Evolutionary conservation across 75 land plant species (phyloP).

Genomic region (Ceratopteris richardii): DNA sequence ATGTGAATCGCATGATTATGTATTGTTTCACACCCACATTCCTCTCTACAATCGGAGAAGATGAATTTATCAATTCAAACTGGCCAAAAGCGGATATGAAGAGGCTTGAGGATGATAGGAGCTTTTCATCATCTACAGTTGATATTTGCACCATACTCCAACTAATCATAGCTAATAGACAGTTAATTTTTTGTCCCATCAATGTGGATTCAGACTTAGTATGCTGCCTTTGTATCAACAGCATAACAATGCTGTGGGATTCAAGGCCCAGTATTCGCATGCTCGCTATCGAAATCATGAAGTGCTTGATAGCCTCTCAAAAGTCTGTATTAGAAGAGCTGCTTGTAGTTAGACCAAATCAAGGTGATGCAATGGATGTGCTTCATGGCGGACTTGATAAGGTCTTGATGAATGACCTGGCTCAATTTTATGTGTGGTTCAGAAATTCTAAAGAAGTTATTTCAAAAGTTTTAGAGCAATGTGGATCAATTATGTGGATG

Average conservation of each 20-base stretch:
- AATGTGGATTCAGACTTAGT: conserved; percentile 75
- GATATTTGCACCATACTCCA: conserved; percentile 75
- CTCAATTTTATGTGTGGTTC: conserved; percentile 71
- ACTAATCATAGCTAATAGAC: conserved; percentile 71
- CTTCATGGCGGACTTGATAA: conserved; percentile 95
- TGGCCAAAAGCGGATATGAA: conserved; percentile 44
- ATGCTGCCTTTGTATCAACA: conserved; percentile 75
- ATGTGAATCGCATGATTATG: conserved; percentile 86
- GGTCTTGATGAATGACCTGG: conserved; percentile 42
- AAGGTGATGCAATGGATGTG: conserved; percentile 59
- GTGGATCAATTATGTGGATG: conserved; percentile 78
- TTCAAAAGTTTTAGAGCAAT: conserved; percentile 69
- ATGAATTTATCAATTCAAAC: conserved; percentile 39
- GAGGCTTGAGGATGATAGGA: conserved; percentile 13
- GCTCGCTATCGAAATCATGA: conserved; percentile 62
- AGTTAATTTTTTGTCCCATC: conserved; percentile 82
- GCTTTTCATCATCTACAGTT: conserved; percentile 28
- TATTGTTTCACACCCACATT: conserved; percentile 74
- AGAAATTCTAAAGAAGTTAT: conserved; percentile 50
- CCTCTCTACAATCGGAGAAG: conserved; percentile 57
- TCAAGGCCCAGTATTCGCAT: conserved; percentile 42
- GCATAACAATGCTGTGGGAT: conserved; percentile 71
- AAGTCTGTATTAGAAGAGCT: conserved; percentile 77
- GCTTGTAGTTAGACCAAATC: conserved; percentile 76
- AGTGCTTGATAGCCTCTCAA: conserved; percentile 71